Conservation (phyloP, 257 asterid genomes). For the Gentiana macrophylla region DNA sequence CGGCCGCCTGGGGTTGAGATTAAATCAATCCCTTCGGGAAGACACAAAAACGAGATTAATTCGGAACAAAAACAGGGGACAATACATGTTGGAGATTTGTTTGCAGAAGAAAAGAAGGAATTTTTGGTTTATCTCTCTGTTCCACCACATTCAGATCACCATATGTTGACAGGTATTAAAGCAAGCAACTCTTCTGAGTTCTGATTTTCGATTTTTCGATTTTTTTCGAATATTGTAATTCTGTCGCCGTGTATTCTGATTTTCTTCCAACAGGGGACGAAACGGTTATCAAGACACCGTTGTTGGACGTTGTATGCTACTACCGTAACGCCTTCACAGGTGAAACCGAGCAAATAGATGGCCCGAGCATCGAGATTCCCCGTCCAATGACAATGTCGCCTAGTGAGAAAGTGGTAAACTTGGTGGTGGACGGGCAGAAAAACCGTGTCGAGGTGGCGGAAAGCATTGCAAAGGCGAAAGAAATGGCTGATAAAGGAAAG, state of each 20-base stretch:
- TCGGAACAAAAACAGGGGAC: not conserved
- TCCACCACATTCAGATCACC: not conserved
- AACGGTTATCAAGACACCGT: not conserved
- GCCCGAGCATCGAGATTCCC: constrained; percentile 13
- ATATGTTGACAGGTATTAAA: too few relatives aligned
- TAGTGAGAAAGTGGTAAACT: constrained; percentile 9
- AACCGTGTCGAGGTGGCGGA: constrained; percentile 25
- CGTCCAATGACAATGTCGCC: constrained; percentile 18
- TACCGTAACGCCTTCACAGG: constrained; percentile 4
- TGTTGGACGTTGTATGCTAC: not conserved
- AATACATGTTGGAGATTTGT: constrained; percentile 9
- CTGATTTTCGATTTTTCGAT: too few relatives aligned
- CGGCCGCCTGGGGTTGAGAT: constrained; percentile 27
- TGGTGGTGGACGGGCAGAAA: constrained; percentile 39
- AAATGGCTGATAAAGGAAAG: constrained; percentile 31
- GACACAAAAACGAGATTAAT: constrained; percentile 3
- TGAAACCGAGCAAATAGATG: constrained; percentile 12
- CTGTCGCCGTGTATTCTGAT: not conserved
- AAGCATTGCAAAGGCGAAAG: constrained; percentile 29
- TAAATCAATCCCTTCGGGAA: constrained; percentile 19
- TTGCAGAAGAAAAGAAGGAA: constrained; percentile 14
- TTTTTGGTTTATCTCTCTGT: constrained; percentile 6
- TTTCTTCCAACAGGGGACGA: not conserved
- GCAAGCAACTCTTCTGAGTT: too few relatives aligned
- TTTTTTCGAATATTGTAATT: too few relatives aligned